Evolutionary conservation across 73 alveolate species (phyloP), one percentile per base, ranked within the genome.

Genomic region (Vitrella brassicaformis): DNA sequence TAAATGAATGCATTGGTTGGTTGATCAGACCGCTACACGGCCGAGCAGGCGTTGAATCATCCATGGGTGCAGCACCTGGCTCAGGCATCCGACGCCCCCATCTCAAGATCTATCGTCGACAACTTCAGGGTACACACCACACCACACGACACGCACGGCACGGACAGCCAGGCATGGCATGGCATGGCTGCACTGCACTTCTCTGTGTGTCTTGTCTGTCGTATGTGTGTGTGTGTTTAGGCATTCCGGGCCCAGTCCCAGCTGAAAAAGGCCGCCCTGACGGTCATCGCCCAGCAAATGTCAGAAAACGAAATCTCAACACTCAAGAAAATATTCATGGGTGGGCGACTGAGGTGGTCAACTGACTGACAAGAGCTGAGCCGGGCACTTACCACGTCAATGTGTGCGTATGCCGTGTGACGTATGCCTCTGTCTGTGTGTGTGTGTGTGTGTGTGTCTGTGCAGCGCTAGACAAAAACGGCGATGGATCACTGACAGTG

Each of bases 21-120:
- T n/a, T n/a, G n/a, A n/a, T n/a, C 56, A 39, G 72, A 73, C 29
- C 84, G 97, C 70, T 80, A 75, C 46, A 71, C 90, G 46, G 92
- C 93, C 1, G 84, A 83, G 69, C 78, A 83, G 67, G 89, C 90
- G 31, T 27, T 75, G 76, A 75, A 45, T 74, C 72, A 73, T 73
- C 67, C 94, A 14, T 39, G 56, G 56, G 14, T 39, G 22, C 4
- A 39, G 14, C 14, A 39, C 56, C 22, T 14, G 22, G 56, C 56
- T 14, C 14, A 4, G 56, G 56, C 56, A 4, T 39, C 56, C 56
- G 56, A 39, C 56, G 56, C 14, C 22, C 56, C 56, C 14, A 14
- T 39, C 56, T 8, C 4, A 4, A 39, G 14, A 14, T 4, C 22
- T 8, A 39, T 39, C 56, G 22, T 39, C 56, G 56, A 39, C 56